These are phyloP conservation scores for Anastatica hierochuntica DNA, from an alignment of 345 rosid species.

Conservation along the genomic window DNA sequence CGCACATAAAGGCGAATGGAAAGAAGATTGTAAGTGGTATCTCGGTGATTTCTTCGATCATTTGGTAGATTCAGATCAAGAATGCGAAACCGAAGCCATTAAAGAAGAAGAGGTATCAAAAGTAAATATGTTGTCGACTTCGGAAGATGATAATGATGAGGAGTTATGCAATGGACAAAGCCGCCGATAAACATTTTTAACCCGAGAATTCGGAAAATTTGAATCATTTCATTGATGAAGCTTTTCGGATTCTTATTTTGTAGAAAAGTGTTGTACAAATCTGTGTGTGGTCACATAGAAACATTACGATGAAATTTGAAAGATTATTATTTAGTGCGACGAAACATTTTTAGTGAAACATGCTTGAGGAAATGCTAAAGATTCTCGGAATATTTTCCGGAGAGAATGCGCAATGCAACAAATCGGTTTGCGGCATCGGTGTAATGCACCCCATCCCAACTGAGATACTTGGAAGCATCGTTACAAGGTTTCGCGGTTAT, in stretches of 20 bases:
- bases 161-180: constrained; percentile 23
- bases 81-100: constrained; percentile 16
- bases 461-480: constrained; percentile 73
- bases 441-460: constrained; percentile 95
- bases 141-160: constrained; percentile 7
- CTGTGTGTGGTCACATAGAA: constrained; percentile 11
- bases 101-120: neutral
- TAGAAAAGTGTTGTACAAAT: constrained; percentile 20
- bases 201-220: neutral
- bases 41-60: constrained; percentile 56
- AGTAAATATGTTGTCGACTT: constrained; percentile 4
- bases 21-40: constrained; percentile 61
- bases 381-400: constrained; percentile 58
- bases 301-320: constrained; percentile 6
- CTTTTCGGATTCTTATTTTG: constrained; percentile 14
- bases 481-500: constrained; percentile 47
- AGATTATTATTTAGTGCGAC: neutral
- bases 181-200: neutral
- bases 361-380: neutral
- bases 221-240: constrained; percentile 14
- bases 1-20: constrained; percentile 57
- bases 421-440: constrained; percentile 82
- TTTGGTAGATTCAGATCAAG: constrained; percentile 29
- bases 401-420: constrained; percentile 60
- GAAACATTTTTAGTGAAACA: no score